Percentiles rank a stretch among this genome's conserved stretches.
phyloP scores from a whole-genome alignment of 2,329 filamentous ascomycete genomes.

The Colletotrichum sp. region DNA sequence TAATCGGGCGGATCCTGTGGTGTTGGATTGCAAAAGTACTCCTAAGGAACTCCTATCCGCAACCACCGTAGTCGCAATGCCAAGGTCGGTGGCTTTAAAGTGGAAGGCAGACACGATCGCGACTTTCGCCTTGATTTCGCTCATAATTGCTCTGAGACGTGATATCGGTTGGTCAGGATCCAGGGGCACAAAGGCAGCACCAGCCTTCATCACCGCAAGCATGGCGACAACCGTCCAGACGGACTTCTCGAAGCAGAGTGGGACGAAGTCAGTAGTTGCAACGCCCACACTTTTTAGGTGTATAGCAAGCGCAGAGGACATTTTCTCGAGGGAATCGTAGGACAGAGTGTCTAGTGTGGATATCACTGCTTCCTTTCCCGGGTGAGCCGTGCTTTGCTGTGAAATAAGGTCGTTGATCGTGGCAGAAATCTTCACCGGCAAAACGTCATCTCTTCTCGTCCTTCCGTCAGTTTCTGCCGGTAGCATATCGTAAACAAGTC shows the following conservation, averaged over 20 bases:
- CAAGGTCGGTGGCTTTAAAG: constrained; percentile 1
- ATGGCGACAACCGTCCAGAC: constrained; percentile 9
- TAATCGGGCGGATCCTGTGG: not conserved
- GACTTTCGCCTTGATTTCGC: not conserved
- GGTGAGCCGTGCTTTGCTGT: not conserved
- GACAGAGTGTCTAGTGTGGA: not conserved
- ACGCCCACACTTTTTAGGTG: not conserved
- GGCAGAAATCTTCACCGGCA: not conserved
- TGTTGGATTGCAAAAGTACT: not conserved
- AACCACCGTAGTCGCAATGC: not conserved
- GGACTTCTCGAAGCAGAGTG: constrained; percentile 14
- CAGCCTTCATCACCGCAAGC: constrained; percentile 6
- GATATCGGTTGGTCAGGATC: constrained; percentile 5
- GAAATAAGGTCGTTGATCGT: not conserved
- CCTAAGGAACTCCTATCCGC: constrained; percentile 40
- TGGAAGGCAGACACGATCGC: not conserved
- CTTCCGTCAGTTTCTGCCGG: not conserved
- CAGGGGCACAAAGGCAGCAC: constrained; percentile 2
- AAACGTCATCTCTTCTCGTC: no score
- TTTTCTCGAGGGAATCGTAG: not conserved
- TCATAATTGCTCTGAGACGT: not conserved
- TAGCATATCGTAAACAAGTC: not conserved
- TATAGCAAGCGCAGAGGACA: not conserved
- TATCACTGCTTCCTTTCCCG: not conserved
- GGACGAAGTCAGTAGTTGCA: not conserved